Percentiles rank a stretch among this genome's conserved stretches.
phyloP scores from a whole-genome alignment of 495 filamentous ascomycete genomes.

The Hypoxylon fragiforme region DNA sequence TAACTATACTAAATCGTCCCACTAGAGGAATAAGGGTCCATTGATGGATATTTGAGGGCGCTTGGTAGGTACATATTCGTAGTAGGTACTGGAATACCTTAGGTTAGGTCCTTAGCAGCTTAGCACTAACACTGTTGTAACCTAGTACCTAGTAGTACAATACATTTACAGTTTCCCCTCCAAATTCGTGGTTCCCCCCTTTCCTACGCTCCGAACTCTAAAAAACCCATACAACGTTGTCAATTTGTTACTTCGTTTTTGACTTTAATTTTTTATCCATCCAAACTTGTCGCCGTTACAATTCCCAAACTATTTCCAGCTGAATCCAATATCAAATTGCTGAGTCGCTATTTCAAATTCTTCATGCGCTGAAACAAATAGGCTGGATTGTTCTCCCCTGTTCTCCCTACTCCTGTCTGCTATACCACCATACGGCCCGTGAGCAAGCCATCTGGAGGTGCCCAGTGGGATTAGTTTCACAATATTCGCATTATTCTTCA shows the following conservation, averaged over 20 bases:
- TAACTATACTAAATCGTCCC: neutral
- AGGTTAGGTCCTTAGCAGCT: too few species aligned
- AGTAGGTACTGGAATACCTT: too few species aligned
- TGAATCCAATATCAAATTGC: too few species aligned
- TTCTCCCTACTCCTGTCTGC: constrained; percentile 1
- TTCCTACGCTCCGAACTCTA: constrained; percentile 16
- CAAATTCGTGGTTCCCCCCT: constrained; percentile 9
- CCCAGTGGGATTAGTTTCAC: constrained; percentile 23
- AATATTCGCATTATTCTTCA: constrained; percentile 4
- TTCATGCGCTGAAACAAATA: neutral
- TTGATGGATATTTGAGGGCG: constrained; percentile 15
- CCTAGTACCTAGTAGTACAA: too few species aligned
- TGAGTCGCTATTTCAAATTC: neutral
- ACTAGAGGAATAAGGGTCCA: constrained; percentile 9
- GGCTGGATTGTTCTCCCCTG: neutral
- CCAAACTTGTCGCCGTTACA: too few species aligned
- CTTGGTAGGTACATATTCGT: neutral
- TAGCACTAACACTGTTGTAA: too few species aligned
- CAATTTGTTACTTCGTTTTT: too few species aligned
- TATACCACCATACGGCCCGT: constrained; percentile 7
- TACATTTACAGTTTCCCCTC: constrained; percentile 6
- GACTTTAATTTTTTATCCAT: too few species aligned
- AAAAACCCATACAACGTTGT: too few species aligned
- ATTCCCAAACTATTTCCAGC: neutral
- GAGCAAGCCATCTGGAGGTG: neutral